Percentiles rank a stretch among this genome's conserved stretches.
Conservation (phyloP, 768 basidiomycete genomes). For the Polyporus arcularius region DNA sequence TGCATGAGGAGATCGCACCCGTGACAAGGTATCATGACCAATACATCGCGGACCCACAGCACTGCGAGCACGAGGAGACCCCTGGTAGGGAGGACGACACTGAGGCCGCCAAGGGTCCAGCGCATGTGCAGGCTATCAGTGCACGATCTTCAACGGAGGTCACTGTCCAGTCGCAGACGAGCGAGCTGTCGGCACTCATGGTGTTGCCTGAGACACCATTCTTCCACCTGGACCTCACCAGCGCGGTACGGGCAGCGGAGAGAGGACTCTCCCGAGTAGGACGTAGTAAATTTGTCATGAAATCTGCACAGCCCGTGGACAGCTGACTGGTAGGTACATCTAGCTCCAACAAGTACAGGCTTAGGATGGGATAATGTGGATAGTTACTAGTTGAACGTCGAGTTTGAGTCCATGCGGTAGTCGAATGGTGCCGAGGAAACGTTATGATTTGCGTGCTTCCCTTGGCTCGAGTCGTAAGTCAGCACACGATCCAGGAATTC, state of each 20-base stretch:
- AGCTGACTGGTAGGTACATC: background rate
- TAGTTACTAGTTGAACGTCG: background rate
- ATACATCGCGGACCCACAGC: constrained; percentile 37
- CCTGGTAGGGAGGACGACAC: constrained; percentile 4
- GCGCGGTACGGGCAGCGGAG: constrained; percentile 34
- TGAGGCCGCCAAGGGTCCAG: constrained; percentile 1
- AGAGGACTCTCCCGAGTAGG: constrained; percentile 13
- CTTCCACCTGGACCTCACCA: constrained; percentile 71
- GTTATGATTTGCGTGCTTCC: too few species aligned
- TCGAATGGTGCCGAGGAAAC: too few species aligned
- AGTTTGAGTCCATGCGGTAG: too few species aligned
- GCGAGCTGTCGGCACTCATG: constrained; percentile 28
- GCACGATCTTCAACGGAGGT: constrained; percentile 16
- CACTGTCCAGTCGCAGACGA: background rate
- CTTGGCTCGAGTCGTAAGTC: background rate
- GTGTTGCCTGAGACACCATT: constrained; percentile 64
- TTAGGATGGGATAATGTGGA: too few species aligned
- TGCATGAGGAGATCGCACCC: constrained; percentile 68
- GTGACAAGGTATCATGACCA: constrained; percentile 59
- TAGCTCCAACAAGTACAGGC: too few species aligned
- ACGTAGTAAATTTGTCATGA: background rate
- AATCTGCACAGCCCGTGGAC: background rate
- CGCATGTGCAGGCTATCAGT: background rate
- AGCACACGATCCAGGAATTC: too few species aligned
- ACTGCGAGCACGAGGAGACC: constrained; percentile 6